These are phyloP conservation scores for Cladosporium sp. DNA, from an alignment of 2,329 filamentous ascomycete genomes.

Conservation along the genomic window DNA sequence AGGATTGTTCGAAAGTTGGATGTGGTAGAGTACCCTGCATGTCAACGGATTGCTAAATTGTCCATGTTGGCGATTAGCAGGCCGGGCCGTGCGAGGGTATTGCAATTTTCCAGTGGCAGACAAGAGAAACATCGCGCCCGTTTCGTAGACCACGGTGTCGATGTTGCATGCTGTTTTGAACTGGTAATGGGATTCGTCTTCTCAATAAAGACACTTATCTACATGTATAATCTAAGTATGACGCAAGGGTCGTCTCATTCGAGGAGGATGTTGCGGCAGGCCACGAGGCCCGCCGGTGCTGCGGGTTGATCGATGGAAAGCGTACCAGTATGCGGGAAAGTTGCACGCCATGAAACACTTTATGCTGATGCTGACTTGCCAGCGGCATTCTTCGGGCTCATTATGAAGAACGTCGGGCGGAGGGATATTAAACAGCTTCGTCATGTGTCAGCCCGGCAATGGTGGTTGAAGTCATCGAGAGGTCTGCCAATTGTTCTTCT, in stretches of 20 bases:
- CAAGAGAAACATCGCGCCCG: not conserved
- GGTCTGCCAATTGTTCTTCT: not conserved
- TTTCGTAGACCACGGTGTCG: not conserved
- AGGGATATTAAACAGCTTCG: not conserved
- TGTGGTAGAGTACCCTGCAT: not conserved
- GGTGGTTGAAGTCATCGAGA: not conserved
- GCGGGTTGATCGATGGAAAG: not conserved
- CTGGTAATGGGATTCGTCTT: not conserved
- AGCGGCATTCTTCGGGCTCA: not conserved
- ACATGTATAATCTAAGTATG: slow-evolving; percentile 2
- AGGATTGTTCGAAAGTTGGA: not conserved
- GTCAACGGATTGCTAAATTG: not conserved
- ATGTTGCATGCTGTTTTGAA: not conserved
- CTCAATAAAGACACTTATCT: not conserved
- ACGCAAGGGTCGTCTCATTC: not conserved
- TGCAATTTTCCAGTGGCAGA: not conserved
- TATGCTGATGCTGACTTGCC: not conserved
- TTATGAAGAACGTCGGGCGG: slow-evolving; percentile 1
- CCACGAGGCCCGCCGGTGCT: not conserved
- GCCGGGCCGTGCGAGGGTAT: not conserved
- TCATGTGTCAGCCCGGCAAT: not conserved
- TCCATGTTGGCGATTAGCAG: not conserved
- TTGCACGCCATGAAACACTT: not conserved
- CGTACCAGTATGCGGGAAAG: not conserved
- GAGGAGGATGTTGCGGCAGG: not conserved